Evolutionary conservation across 805 yeast species (phyloP).

Genomic region (Kodamaea kaohsiungensis): DNA sequence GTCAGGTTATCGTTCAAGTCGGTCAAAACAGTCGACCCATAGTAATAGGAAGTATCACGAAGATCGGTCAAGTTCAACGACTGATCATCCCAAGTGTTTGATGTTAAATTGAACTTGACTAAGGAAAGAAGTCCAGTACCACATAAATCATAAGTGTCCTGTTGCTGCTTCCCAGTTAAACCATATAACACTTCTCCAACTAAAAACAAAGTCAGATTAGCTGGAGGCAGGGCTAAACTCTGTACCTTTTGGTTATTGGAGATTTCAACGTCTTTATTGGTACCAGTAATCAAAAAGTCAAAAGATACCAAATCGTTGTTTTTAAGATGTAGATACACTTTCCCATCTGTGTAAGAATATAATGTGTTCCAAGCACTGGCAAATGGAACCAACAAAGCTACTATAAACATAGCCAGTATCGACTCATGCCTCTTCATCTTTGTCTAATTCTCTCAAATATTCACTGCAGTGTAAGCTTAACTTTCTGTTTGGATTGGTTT

Average conservation of each 20-base stretch:
- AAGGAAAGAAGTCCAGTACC: slow-evolving; percentile 29
- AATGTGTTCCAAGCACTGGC: slow-evolving; percentile 31
- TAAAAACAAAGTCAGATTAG: slow-evolving; percentile 32
- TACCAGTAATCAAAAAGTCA: slow-evolving; percentile 38
- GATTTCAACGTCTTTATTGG: slow-evolving; percentile 17
- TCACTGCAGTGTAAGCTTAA: neutral
- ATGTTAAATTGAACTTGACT: slow-evolving; percentile 18
- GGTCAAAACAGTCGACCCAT: slow-evolving; percentile 44
- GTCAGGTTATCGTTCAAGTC: slow-evolving; percentile 34
- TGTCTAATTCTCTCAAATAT: neutral
- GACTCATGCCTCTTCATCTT: neutral
- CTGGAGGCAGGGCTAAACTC: slow-evolving; percentile 32
- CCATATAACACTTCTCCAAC: slow-evolving; percentile 32
- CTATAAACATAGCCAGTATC: neutral
- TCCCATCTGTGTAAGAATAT: slow-evolving; percentile 35
- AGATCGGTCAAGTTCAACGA: slow-evolving; percentile 22
- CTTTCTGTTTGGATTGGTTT: neutral
- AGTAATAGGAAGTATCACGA: slow-evolving; percentile 31
- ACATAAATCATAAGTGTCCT: slow-evolving; percentile 19
- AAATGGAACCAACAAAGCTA: neutral
- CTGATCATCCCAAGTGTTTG: slow-evolving; percentile 23
- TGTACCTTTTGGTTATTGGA: slow-evolving; percentile 23
- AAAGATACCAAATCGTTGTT: slow-evolving; percentile 38
- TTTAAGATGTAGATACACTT: slow-evolving; percentile 34
- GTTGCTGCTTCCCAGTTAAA: slow-evolving; percentile 15